Conservation (phyloP, 352 stramenopile genomes). For the Blastocystis sp. region DNA sequence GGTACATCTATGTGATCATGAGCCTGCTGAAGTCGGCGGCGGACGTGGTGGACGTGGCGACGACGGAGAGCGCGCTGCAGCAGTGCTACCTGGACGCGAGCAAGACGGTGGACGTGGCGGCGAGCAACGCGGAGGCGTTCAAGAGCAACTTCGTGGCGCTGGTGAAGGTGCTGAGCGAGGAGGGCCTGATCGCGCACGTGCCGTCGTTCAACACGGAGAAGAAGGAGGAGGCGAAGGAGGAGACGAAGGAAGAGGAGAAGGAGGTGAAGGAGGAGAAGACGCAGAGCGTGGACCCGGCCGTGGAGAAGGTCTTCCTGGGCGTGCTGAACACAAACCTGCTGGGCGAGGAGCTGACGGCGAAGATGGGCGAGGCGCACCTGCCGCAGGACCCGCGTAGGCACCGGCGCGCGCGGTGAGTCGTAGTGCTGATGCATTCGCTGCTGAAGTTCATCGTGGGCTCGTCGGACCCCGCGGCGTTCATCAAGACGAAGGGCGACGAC, state of each 20-base stretch:
- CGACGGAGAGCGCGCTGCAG: conserved; percentile 24
- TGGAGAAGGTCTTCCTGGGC: neutral
- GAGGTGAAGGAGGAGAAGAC: neutral
- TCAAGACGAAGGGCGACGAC: neutral
- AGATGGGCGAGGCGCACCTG: neutral
- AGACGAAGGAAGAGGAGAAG: neutral
- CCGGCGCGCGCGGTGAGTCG: neutral
- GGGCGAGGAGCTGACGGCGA: conserved; percentile 32
- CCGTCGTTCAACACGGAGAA: conserved; percentile 1
- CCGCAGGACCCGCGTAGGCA: conserved; percentile 8
- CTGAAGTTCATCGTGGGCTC: conserved; percentile 22
- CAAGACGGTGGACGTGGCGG: neutral
- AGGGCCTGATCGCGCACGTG: conserved; percentile 19
- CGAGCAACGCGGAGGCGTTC: neutral
- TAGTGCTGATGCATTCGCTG: conserved; percentile 12
- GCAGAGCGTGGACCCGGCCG: neutral
- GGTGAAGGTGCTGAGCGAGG: conserved; percentile 10
- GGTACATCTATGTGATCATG: neutral
- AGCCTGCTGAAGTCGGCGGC: neutral
- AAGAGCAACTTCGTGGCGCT: conserved; percentile 5
- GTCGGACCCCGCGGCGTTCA: neutral
- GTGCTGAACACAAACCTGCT: neutral
- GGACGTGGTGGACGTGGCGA: neutral
- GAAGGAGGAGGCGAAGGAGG: neutral
- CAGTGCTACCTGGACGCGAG: conserved; percentile 19